A percentile compares a stretch with the other conserved stretches of the same genome.
Evolutionary conservation across 371 early-diverging fungal species (phyloP).

Genomic region (Amoeboaphelidium protococcarum): DNA sequence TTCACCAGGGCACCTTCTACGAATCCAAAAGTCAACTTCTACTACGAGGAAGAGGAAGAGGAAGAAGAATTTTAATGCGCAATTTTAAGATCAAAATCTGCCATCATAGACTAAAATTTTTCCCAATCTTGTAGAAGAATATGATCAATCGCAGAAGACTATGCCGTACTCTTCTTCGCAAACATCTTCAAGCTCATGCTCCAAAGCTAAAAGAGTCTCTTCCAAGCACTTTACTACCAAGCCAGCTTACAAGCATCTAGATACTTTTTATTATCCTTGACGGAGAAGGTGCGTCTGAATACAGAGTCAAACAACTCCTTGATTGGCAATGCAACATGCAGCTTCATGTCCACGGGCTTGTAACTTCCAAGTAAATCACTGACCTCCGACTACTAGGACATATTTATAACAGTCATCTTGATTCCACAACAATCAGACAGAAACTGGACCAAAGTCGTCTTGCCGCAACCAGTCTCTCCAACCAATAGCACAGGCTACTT

Average conservation of each 20-base stretch:
- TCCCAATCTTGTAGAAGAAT: constrained; percentile 12
- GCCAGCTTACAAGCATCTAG: constrained; percentile 44
- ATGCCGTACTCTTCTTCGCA: neutral
- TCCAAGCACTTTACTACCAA: constrained; percentile 47
- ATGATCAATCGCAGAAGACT: neutral
- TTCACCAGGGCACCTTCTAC: constrained; percentile 77
- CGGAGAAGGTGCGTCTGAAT: constrained; percentile 63
- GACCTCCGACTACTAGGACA: constrained; percentile 93
- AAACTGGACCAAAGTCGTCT: constrained; percentile 93
- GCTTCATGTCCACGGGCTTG: constrained; percentile 72
- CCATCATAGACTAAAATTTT: constrained; percentile 22
- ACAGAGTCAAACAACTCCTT: constrained; percentile 56
- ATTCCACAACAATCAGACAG: constrained; percentile 52
- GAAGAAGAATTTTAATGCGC: constrained; percentile 29
- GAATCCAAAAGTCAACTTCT: constrained; percentile 69
- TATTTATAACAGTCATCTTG: constrained; percentile 70
- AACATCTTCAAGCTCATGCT: constrained; percentile 23
- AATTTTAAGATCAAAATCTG: constrained; percentile 36
- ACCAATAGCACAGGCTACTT: constrained; percentile 75
- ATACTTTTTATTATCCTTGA: constrained; percentile 54
- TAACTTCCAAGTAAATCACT: constrained; percentile 94
- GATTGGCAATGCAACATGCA: constrained; percentile 46
- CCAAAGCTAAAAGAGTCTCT: constrained; percentile 37
- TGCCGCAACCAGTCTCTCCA: constrained; percentile 99
- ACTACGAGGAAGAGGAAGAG: constrained; percentile 6